Percentiles rank a stretch among this genome's conserved stretches.
Conservation (phyloP, 1,139 yeast genomes). For the Kodamaea fungicola region DNA sequence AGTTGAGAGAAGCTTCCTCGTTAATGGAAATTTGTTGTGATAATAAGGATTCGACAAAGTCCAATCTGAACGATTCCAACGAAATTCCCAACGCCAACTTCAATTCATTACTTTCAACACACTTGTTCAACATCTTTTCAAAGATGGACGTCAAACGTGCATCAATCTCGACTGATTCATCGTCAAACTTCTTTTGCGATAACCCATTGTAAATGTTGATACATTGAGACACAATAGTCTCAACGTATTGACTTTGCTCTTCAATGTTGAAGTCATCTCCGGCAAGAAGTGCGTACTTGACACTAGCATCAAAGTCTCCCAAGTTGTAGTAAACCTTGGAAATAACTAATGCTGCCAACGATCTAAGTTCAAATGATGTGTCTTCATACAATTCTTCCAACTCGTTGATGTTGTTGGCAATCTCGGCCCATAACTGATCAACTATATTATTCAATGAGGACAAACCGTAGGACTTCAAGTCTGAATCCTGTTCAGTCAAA, state of each 20-base stretch:
- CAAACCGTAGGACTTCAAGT: slow-evolving; percentile 81
- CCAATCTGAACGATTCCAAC: slow-evolving; percentile 82
- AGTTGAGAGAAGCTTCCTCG: slow-evolving; percentile 47
- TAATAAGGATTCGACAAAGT: slow-evolving; percentile 67
- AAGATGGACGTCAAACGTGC: slow-evolving; percentile 65
- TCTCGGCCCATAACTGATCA: slow-evolving; percentile 96
- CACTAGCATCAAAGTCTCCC: slow-evolving; percentile 92
- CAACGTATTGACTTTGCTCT: slow-evolving; percentile 77
- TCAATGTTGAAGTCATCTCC: slow-evolving; percentile 78
- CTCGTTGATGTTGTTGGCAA: slow-evolving; percentile 84
- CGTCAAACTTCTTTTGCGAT: slow-evolving; percentile 54
- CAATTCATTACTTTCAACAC: slow-evolving; percentile 67
- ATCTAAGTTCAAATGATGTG: slow-evolving; percentile 65
- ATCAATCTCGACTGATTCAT: slow-evolving; percentile 46
- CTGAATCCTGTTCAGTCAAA: slow-evolving; percentile 73
- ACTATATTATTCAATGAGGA: slow-evolving; percentile 77
- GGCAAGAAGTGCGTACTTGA: slow-evolving; percentile 82
- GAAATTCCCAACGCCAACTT: slow-evolving; percentile 89
- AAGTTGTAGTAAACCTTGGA: slow-evolving; percentile 93
- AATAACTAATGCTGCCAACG: slow-evolving; percentile 86
- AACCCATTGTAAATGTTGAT: slow-evolving; percentile 74
- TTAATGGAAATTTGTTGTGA: slow-evolving; percentile 35
- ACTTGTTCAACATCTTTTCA: slow-evolving; percentile 82
- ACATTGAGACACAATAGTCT: slow-evolving; percentile 91
- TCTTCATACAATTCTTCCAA: slow-evolving; percentile 92